A percentile compares a stretch with the other conserved stretches of the same genome.
Conservation (phyloP, 2,329 filamentous ascomycete species). For the Trichocomaceae sp. region DNA sequence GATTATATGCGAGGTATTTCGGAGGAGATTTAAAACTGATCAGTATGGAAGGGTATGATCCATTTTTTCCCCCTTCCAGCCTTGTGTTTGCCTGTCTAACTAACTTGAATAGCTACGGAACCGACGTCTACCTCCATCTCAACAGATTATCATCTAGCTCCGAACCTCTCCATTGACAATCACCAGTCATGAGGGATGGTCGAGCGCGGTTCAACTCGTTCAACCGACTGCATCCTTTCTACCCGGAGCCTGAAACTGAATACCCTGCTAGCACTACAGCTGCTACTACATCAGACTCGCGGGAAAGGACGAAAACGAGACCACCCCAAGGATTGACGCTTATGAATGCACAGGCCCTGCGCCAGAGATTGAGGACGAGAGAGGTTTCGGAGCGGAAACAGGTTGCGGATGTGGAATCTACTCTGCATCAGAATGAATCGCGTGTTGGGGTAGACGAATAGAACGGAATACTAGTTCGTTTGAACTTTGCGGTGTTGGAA, state of each 20-base stretch:
- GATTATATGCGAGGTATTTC: slow-evolving; percentile 94
- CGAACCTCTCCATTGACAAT: slow-evolving; percentile 87
- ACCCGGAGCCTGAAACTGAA: slow-evolving; percentile 26
- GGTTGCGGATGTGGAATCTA: slow-evolving; percentile 71
- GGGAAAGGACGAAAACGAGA: neutral
- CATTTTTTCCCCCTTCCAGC: slow-evolving; percentile 15
- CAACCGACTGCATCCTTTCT: slow-evolving; percentile 35
- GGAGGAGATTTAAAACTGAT: slow-evolving; percentile 95
- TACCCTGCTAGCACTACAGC: neutral
- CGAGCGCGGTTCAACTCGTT: slow-evolving; percentile 40
- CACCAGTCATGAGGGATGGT: slow-evolving; percentile 80
- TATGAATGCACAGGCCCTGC: slow-evolving; percentile 51
- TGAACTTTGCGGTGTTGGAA: neutral
- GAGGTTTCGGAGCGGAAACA: slow-evolving; percentile 84
- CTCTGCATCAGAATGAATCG: neutral
- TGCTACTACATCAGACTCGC: neutral
- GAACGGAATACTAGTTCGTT: neutral
- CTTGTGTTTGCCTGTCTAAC: slow-evolving; percentile 24
- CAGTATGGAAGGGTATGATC: slow-evolving; percentile 91
- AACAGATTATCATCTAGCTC: slow-evolving; percentile 93
- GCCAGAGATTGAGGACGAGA: slow-evolving; percentile 61
- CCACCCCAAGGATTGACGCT: slow-evolving; percentile 47
- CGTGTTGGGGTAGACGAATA: neutral
- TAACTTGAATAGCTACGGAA: slow-evolving; percentile 67
- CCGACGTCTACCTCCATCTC: slow-evolving; percentile 95